Base-by-base conservation (phyloP, 1,284 basidiomycete genomes). In the Cerioporus squamosus region DNA sequence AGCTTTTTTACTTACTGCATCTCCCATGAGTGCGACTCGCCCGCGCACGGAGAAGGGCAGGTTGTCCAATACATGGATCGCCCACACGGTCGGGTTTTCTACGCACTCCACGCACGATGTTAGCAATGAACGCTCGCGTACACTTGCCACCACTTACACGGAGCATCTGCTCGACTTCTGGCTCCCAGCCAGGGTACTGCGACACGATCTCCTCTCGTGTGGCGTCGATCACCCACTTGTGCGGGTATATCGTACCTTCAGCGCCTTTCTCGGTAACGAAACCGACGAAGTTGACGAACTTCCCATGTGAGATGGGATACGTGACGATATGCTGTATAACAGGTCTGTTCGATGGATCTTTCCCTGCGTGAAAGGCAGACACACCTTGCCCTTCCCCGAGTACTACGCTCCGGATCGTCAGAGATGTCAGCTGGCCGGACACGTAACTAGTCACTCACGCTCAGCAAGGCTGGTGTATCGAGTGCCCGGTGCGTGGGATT, bases 141-240 rank as follows among this genome's bases (percentile, higher is more conserved):
- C 8, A 42, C 2, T 12, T 4, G n/a, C 7, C 3, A 10, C 24
- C 9, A 42, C 61, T 22, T 26, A 71, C 70, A 39, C 64, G 46
- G 7, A 69, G 49, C 50, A 72, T 55, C 29, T 59, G 40, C 3
- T 61, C 60, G 12, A 70, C 63, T 23, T 69, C 69, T 7, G 60
- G 63, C 53, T 72, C 69, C 67, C 68, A 72, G 5, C 65, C 70
- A 8, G 51, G 38, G 54, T 60, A 72, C 9, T 61, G 51, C 9
- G 53, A 46, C 20, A 59, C 15, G 36, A 69, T 36, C n/a, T 72
- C 70, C 38, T 66, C 61, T 36, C 61, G 62, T 2, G 56, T 10
- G 3, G 67, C 68, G 38, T 67, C 66, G 1, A 55, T 46, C 5
- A 68, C 66, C 61, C 66, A 68, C 12, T 65, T 67, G 15, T 62